A percentile compares a stretch with the other conserved stretches of the same genome.
phyloP scores from a whole-genome alignment of 75 land plant species.

The Selaginella moellendorffii region DNA sequence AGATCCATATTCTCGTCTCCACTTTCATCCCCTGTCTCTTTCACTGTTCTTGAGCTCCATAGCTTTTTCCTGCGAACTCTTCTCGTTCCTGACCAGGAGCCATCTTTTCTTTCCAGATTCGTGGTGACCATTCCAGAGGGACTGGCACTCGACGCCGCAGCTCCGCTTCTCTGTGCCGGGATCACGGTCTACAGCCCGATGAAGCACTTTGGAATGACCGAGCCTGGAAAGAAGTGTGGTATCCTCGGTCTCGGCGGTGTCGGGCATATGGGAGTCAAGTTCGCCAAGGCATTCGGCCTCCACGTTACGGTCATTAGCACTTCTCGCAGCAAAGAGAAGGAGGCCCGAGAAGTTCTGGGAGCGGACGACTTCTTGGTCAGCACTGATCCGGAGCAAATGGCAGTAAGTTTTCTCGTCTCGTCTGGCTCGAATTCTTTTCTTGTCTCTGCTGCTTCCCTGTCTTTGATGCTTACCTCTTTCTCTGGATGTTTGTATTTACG shows the following conservation, averaged over 20 bases:
- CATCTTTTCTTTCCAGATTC: constrained; percentile 56
- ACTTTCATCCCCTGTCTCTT: no score
- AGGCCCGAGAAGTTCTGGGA: constrained; percentile 65
- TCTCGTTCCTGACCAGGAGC: no score
- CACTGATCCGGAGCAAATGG: constrained; percentile 37
- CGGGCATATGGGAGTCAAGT: constrained; percentile 84
- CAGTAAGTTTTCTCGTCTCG: constrained; percentile 10
- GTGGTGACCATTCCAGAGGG: constrained; percentile 61
- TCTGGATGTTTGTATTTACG: not conserved
- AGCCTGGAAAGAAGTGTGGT: constrained; percentile 46
- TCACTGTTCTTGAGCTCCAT: no score
- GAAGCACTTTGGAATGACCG: constrained; percentile 47
- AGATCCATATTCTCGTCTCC: no score
- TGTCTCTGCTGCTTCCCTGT: not conserved
- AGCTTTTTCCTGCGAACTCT: no score
- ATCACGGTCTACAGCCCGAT: constrained; percentile 87
- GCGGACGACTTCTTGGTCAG: constrained; percentile 80
- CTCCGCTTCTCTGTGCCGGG: constrained; percentile 89
- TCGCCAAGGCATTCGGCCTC: constrained; percentile 87
- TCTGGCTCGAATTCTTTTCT: not conserved
- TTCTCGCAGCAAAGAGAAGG: constrained; percentile 52
- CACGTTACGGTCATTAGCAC: constrained; percentile 91
- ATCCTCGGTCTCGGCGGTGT: constrained; percentile 84
- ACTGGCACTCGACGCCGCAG: constrained; percentile 63
- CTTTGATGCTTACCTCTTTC: not conserved